phyloP scores from a whole-genome alignment of 108 stramenopile genomes.

The Hondaea fermentalgiana region DNA sequence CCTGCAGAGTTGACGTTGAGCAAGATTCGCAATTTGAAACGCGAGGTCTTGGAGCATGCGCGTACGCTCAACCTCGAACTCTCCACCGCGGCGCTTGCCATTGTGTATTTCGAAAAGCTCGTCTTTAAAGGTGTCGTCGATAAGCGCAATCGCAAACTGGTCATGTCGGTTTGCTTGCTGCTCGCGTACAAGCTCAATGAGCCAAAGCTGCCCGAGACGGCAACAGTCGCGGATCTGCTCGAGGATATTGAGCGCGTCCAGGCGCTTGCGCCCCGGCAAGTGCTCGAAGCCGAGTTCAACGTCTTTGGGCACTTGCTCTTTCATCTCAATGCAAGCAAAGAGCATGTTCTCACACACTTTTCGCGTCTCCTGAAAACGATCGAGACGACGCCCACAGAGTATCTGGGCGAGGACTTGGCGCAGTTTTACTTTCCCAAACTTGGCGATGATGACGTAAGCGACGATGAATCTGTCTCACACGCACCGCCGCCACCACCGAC shows the following conservation, averaged over 20 bases:
- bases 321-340: neutral
- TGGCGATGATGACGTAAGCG: neutral
- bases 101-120: slow-evolving; percentile 12
- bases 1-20: neutral
- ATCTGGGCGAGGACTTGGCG: neutral
- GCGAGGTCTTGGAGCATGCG: neutral
- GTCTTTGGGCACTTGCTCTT: slow-evolving; percentile 17
- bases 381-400: neutral
- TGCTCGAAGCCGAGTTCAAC: neutral
- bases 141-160: neutral
- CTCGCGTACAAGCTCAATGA: slow-evolving; percentile 1
- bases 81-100: neutral
- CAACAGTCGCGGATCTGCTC: neutral
- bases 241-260: slow-evolving; percentile 10
- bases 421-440: neutral
- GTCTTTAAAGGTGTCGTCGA: slow-evolving; percentile 10
- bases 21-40: slow-evolving; percentile 6
- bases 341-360: neutral
- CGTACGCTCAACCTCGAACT: neutral
- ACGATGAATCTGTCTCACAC: neutral
- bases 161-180: slow-evolving; percentile 5
- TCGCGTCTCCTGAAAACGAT: neutral
- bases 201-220: neutral
- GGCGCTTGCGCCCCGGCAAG: neutral
- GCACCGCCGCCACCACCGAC: neutral